Conservation (phyloP, 2,329 filamentous ascomycete genomes). For the Stenocarpella maydis region DNA sequence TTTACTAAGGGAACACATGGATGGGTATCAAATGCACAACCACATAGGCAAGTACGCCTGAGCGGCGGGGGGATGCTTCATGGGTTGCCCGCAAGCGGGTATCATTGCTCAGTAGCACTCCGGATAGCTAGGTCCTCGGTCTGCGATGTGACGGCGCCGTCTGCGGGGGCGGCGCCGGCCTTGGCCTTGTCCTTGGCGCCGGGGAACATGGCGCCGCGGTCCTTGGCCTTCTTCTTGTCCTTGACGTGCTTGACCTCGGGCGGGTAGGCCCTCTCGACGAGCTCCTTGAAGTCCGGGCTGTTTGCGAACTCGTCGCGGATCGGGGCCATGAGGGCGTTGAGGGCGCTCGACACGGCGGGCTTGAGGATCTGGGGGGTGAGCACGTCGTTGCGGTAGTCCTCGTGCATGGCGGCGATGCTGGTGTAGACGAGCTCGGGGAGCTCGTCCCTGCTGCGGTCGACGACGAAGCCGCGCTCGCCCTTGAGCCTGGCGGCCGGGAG, state of each 20-base stretch:
- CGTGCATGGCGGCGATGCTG: constrained; percentile 75
- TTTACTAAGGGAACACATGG: background rate
- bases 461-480: constrained; percentile 69
- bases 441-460: constrained; percentile 70
- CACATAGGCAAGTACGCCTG: background rate
- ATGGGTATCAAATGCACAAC: background rate
- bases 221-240: constrained; percentile 75
- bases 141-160: constrained; percentile 33
- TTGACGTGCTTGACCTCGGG: constrained; percentile 72
- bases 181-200: constrained; percentile 43
- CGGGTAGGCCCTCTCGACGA: constrained; percentile 84
- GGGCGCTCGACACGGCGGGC: constrained; percentile 77
- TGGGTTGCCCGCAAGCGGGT: background rate
- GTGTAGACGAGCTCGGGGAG: constrained; percentile 81
- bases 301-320: constrained; percentile 73
- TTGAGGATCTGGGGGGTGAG: constrained; percentile 90
- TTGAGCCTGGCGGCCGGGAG: constrained; percentile 77
- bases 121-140: constrained; percentile 35
- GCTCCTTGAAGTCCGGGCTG: constrained; percentile 76
- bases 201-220: constrained; percentile 74
- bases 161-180: constrained; percentile 29
- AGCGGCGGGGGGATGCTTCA: background rate
- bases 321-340: constrained; percentile 78
- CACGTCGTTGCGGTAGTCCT: constrained; percentile 82
- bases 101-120: constrained; percentile 14